Conservation (phyloP, 2,329 filamentous ascomycete genomes). For the Celoporthe dispersa region DNA sequence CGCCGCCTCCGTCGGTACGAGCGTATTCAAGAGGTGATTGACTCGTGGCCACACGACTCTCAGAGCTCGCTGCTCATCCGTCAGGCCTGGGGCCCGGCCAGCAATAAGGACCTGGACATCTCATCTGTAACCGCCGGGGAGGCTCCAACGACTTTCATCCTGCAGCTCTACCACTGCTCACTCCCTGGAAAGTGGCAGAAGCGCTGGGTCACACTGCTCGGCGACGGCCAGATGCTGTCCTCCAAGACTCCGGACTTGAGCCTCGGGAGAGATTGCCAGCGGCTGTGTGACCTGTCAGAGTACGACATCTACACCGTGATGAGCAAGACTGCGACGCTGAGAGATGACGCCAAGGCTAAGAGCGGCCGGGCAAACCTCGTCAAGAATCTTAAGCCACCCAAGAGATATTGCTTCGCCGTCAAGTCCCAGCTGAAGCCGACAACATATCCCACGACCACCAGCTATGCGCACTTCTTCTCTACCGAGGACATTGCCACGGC, state of each 20-base stretch:
- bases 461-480: slow-evolving; percentile 91
- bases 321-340: slow-evolving; percentile 2
- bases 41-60: slow-evolving; percentile 85
- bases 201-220: slow-evolving; percentile 74
- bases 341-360: slow-evolving; percentile 37
- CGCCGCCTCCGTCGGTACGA: slow-evolving; percentile 86
- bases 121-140: slow-evolving; percentile 61
- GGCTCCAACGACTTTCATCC: slow-evolving; percentile 70
- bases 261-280: slow-evolving; percentile 66
- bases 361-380: not conserved
- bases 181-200: slow-evolving; percentile 88
- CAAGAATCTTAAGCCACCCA: slow-evolving; percentile 81
- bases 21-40: slow-evolving; percentile 82
- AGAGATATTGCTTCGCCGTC: slow-evolving; percentile 82
- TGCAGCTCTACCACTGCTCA: slow-evolving; percentile 80
- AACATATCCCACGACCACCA: slow-evolving; percentile 80
- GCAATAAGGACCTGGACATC: slow-evolving; percentile 66
- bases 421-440: slow-evolving; percentile 90
- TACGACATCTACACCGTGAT: slow-evolving; percentile 89
- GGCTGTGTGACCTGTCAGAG: slow-evolving; percentile 84
- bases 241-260: slow-evolving; percentile 72
- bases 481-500: slow-evolving; percentile 73
- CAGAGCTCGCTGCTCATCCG: slow-evolving; percentile 76
- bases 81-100: slow-evolving; percentile 59
- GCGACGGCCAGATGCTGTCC: slow-evolving; percentile 71